phyloP scores from a whole-genome alignment of 805 yeast genomes.

The Komagataella mondaviorum region DNA sequence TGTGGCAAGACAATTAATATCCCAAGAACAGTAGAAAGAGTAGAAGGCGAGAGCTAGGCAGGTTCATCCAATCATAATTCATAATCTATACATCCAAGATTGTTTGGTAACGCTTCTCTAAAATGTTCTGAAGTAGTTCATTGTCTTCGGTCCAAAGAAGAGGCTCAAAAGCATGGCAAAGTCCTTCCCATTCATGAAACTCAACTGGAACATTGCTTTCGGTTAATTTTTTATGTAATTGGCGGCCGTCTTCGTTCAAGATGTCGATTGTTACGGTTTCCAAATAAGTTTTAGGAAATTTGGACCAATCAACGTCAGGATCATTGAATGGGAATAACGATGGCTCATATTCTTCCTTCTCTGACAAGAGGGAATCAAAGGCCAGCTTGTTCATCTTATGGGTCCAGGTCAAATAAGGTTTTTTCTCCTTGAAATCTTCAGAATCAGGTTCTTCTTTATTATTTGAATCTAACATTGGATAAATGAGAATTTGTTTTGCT shows the following conservation, averaged over 20 bases:
- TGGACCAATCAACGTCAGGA: neutral
- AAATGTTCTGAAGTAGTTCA: neutral
- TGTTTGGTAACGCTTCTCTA: neutral
- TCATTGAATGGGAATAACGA: neutral
- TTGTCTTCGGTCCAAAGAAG: neutral
- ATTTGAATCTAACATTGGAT: neutral
- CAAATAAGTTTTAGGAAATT: neutral
- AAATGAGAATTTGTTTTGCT: neutral
- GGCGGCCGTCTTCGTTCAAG: neutral
- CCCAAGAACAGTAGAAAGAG: no score
- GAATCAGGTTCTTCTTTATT: neutral
- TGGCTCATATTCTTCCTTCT: neutral
- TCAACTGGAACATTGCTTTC: neutral
- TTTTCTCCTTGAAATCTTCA: neutral
- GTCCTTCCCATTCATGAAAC: neutral
- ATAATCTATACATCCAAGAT: neutral
- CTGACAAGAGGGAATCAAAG: neutral
- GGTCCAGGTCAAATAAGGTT: neutral
- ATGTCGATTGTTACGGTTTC: neutral
- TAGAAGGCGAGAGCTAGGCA: neutral
- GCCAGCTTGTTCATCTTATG: neutral
- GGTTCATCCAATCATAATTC: neutral
- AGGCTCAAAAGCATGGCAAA: neutral
- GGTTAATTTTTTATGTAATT: neutral
- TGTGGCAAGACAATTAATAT: no score